Evolutionary conservation across 2,329 filamentous ascomycete genomes (phyloP).

Genomic region (Penicillium italicum): DNA sequence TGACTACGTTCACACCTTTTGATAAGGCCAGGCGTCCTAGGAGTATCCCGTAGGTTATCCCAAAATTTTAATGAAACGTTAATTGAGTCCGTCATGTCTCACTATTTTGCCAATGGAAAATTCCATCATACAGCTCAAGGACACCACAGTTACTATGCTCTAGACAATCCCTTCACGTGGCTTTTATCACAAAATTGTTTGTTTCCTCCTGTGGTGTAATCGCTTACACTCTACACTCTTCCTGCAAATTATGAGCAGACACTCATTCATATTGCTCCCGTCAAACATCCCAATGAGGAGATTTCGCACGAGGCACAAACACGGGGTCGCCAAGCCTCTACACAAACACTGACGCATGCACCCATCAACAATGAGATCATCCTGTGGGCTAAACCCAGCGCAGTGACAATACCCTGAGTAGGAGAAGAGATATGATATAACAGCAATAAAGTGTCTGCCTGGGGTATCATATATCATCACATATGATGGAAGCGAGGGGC

Average conservation of each 20-base stretch:
- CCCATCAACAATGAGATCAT: slow-evolving; percentile 16
- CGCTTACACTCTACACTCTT: too few species aligned
- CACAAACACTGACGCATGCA: slow-evolving; percentile 3
- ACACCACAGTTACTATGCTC: too few species aligned
- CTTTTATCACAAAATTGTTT: background rate
- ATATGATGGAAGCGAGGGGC: background rate
- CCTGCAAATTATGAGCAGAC: background rate
- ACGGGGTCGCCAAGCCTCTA: slow-evolving; percentile 21
- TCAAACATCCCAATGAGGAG: background rate
- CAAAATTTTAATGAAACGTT: too few species aligned
- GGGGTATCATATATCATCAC: background rate
- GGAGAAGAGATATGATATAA: slow-evolving; percentile 16
- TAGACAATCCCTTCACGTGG: background rate
- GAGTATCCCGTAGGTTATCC: too few species aligned
- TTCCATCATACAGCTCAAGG: too few species aligned
- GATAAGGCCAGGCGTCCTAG: too few species aligned
- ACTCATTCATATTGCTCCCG: background rate
- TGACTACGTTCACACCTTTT: too few species aligned
- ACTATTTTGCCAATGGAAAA: too few species aligned
- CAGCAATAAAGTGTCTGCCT: background rate
- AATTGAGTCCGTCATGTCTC: too few species aligned
- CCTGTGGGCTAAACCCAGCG: background rate
- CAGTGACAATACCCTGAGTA: slow-evolving; percentile 15
- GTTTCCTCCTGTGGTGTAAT: too few species aligned
- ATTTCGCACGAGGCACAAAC: background rate